Conservation (phyloP, 192 early-diverging fungal species). For the Phycomyces nitens region DNA sequence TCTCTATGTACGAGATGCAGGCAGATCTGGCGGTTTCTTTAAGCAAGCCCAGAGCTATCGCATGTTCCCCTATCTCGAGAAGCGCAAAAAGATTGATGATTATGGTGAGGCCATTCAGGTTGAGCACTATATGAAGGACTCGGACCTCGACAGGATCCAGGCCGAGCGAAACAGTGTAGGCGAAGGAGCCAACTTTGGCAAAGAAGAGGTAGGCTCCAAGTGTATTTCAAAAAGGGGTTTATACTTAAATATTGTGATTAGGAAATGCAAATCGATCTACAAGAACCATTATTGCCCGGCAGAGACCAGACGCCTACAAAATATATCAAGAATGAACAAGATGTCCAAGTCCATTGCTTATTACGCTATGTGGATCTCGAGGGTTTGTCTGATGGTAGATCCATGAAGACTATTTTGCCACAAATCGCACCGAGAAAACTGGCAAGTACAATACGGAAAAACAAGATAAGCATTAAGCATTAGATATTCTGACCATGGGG, state of each 20-base stretch:
- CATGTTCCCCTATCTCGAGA: constrained; percentile 87
- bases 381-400: constrained; percentile 83
- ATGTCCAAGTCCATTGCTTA: constrained; percentile 65
- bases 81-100: constrained; percentile 83
- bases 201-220: too few species aligned
- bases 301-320: constrained; percentile 76
- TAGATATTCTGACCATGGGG: too few species aligned
- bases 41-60: constrained; percentile 76
- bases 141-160: constrained; percentile 55
- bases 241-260: neutral
- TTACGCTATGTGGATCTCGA: constrained; percentile 89
- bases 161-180: constrained; percentile 34
- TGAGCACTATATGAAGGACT: constrained; percentile 31
- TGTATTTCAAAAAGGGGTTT: constrained; percentile 12
- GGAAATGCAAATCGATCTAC: constrained; percentile 39
- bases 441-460: constrained; percentile 39
- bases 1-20: constrained; percentile 79
- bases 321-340: constrained; percentile 58
- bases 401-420: constrained; percentile 81
- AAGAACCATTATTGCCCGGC: constrained; percentile 45
- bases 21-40: constrained; percentile 67
- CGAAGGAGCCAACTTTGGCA: constrained; percentile 27
- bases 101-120: constrained; percentile 52
- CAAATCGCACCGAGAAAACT: constrained; percentile 77
- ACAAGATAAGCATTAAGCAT: too few species aligned